Base-by-base conservation (phyloP, 2,329 filamentous ascomycete species). In the Nakataea oryzae region DNA sequence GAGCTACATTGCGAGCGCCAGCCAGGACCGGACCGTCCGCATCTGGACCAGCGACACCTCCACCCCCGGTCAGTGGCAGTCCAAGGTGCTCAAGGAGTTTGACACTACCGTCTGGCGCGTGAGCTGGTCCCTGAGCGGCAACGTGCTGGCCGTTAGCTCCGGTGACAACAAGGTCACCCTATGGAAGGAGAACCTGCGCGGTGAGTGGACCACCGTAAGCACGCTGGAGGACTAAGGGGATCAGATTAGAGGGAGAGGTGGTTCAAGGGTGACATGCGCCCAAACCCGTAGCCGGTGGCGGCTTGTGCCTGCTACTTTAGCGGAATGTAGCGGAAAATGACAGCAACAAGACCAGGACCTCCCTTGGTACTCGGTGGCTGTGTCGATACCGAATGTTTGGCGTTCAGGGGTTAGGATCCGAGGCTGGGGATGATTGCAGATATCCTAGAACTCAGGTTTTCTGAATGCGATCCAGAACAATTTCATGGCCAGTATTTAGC, bases 131-230 rank as follows among this genome's bases (percentile, higher is more conserved):
- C 80, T 97, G 72, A 96, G 91, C 74, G 95, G 95, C 61, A 99
- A 99, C 73, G 93, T 97, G 26, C 81, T 99, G 69, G 95, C 95
- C 12, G 91, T 97, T 65, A 95, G 90, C 72, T 91, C 91, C 54
- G 91, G 89, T 29, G 93, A 99, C 77, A 99, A 99, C 81, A 93
- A 96, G 78, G 93, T 99, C 62, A 96, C 89, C 61, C 76, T 99
- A 74, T 99, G 93, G 93, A 99, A 97, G 83, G 95, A 99, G 83
- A 96, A 96, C 74, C 79, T 99, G 69, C 90, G 89, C 73, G 95
- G 95, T 62, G 91, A 96, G 72, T 99, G 95, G 95, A 93, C 97
- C 77, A 91, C 90, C 70, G 91, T 97, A 67, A 97, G 96, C 84
- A 92, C 91, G 64, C 93, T 99, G 73, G 93, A 96, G 74, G 91